Base-by-base conservation (phyloP, 2,329 filamentous ascomycete species). In the Fusarium albidum region DNA sequence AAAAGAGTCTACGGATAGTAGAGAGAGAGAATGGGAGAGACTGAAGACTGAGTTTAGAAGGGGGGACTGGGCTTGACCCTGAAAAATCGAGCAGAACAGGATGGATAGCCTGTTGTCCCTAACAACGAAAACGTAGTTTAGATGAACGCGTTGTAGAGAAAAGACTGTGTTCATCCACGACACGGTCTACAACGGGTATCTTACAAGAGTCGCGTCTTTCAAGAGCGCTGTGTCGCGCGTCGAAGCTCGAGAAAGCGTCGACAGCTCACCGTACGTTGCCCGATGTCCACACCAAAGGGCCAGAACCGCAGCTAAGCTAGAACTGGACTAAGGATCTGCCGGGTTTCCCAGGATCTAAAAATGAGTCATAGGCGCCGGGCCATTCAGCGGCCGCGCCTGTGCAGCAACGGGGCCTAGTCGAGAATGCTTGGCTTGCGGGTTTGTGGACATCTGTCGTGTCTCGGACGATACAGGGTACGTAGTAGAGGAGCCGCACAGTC, bases 301-400 rank as follows among this genome's bases (percentile, higher is more conserved):
- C n/a, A n/a, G n/a, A n/a, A n/a, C n/a, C n/a, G n/a, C n/a, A n/a
- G n/a, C n/a, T n/a, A n/a, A n/a, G n/a, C n/a, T n/a, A 57, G 41
- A 28, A 54, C 12, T 26, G 37, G 38, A 17, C 49, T 52, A 55
- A 27, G 21, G n/a, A 54, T 34, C 50, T 59, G 43, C 56, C 57
- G 47, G 57, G 41, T 35, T n/a, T n/a, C n/a, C 52, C 34, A 39
- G 68, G 56, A 59, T 67, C 67, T 65, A 68, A 68, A 66, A 66
- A 64, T 71, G 68, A 71, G 68, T 69, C 68, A 71, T 44, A 56
- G 59, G 38, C 60, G 66, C 67, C 64, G 64, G 68, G 59, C 70
- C 70, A 73, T 56, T 69, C 65, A 71, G 49, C 50, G 55, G 61
- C 53, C 67, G 44, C 59, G 54, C 50, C 63, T 60, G 61, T 70